Evolutionary conservation across 805 yeast genomes (phyloP).

Genomic region (Spathaspora hagerdaliae): DNA sequence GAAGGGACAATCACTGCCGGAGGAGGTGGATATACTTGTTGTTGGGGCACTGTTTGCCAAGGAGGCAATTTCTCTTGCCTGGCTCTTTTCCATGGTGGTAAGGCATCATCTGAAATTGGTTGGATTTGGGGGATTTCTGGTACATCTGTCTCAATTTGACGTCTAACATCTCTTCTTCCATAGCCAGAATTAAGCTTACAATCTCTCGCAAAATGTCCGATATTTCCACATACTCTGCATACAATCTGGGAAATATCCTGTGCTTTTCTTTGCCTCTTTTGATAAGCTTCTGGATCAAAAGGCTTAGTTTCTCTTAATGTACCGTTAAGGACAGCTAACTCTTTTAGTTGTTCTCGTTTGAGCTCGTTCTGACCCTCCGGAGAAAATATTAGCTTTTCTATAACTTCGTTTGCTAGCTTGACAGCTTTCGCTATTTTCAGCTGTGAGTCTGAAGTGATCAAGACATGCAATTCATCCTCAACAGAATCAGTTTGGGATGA

Average conservation of each 20-base stretch:
- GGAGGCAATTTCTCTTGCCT: slow-evolving; percentile 22
- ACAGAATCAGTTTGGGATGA: slow-evolving; percentile 8
- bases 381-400: slow-evolving; percentile 77
- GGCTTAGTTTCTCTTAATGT: slow-evolving; percentile 80
- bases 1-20: slow-evolving; percentile 11
- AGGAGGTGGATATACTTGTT: slow-evolving; percentile 3
- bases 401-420: slow-evolving; percentile 65
- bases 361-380: slow-evolving; percentile 93
- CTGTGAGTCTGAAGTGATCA: slow-evolving; percentile 78
- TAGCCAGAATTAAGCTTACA: slow-evolving; percentile 52
- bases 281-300: slow-evolving; percentile 36
- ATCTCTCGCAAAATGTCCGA: slow-evolving; percentile 87
- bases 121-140: not conserved
- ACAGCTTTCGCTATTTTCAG: slow-evolving; percentile 75
- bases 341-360: slow-evolving; percentile 86
- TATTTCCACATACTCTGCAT: slow-evolving; percentile 74
- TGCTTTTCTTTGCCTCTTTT: slow-evolving; percentile 16
- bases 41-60: slow-evolving; percentile 13
- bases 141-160: slow-evolving; percentile 6
- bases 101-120: slow-evolving; percentile 3
- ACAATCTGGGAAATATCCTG: slow-evolving; percentile 51
- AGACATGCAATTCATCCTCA: slow-evolving; percentile 80
- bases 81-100: slow-evolving; percentile 24
- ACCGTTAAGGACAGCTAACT: slow-evolving; percentile 91
- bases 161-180: not conserved